These are phyloP conservation scores for Trichocomaceae sp. DNA, from an alignment of 2,329 filamentous ascomycete species.

Conservation along the genomic window DNA sequence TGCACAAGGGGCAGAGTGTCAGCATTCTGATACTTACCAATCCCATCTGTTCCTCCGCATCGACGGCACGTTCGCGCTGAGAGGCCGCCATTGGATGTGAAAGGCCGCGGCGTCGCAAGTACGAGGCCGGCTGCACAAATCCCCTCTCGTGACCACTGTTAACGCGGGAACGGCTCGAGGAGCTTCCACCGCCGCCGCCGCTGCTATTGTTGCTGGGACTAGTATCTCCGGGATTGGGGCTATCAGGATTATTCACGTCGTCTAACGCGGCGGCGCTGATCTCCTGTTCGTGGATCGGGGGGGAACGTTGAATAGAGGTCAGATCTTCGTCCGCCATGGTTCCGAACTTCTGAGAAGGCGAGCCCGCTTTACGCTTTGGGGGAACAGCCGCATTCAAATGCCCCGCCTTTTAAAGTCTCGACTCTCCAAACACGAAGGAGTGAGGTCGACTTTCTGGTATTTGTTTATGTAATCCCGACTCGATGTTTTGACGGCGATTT, in stretches of 20 bases:
- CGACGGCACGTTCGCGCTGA: constrained; percentile 40
- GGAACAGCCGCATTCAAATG: constrained; percentile 9
- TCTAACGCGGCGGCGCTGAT: constrained; percentile 13
- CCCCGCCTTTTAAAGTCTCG: not conserved
- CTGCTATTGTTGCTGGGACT: not conserved
- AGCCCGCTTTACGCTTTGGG: constrained; percentile 11
- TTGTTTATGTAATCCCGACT: no score
- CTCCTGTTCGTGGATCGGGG: constrained; percentile 18
- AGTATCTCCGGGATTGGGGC: constrained; percentile 2
- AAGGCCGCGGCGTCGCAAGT: constrained; percentile 36
- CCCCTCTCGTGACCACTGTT: constrained; percentile 36
- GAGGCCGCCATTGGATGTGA: constrained; percentile 37
- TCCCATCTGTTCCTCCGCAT: constrained; percentile 45
- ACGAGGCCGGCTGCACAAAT: constrained; percentile 45
- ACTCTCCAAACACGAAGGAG: no score
- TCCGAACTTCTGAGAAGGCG: not conserved
- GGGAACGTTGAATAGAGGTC: constrained; percentile 14
- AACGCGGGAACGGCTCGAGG: constrained; percentile 11
- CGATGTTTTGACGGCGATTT: no score
- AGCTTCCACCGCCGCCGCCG: not conserved
- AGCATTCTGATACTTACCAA: constrained; percentile 34
- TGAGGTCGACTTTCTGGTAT: no score
- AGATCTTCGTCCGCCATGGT: constrained; percentile 22
- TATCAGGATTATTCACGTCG: not conserved
- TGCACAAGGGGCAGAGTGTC: not conserved